These are phyloP conservation scores for Punctularia strigosozonata DNA, from an alignment of 768 basidiomycete species.

Conservation along the genomic window DNA sequence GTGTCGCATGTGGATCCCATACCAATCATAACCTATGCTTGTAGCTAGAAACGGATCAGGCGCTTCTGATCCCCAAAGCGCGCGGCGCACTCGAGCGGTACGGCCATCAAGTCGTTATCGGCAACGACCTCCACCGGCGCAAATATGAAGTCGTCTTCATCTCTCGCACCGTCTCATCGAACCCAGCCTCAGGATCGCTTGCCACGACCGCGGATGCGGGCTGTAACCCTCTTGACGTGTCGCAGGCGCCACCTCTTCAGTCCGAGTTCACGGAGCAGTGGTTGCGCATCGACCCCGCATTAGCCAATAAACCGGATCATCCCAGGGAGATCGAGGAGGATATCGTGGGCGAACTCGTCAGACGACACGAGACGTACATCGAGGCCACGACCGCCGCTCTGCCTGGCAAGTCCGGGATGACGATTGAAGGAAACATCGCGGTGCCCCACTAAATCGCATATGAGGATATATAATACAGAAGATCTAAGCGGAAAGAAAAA, in stretches of 20 bases:
- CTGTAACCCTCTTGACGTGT: too few relatives aligned
- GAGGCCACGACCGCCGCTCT: too few relatives aligned
- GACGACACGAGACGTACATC: constrained; percentile 67
- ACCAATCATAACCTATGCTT: neutral
- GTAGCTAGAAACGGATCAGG: constrained; percentile 92
- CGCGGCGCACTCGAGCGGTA: constrained; percentile 81
- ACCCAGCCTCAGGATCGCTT: neutral
- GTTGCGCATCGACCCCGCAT: constrained; percentile 41
- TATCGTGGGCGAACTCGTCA: constrained; percentile 67
- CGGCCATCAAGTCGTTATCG: constrained; percentile 95
- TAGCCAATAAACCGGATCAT: constrained; percentile 16
- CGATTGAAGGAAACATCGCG: too few relatives aligned
- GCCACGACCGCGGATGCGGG: constrained; percentile 10
- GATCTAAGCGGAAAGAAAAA: too few relatives aligned
- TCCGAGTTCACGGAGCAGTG: constrained; percentile 41
- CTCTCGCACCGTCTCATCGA: constrained; percentile 27
- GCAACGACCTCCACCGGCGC: constrained; percentile 85
- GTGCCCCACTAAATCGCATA: too few relatives aligned
- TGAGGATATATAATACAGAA: too few relatives aligned
- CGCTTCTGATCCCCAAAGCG: constrained; percentile 84
- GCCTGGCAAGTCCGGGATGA: too few relatives aligned
- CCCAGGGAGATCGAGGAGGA: constrained; percentile 86
- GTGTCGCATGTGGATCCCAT: neutral
- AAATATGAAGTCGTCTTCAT: constrained; percentile 93
- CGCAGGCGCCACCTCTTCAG: too few relatives aligned